These are phyloP conservation scores for Przewalskia tangutica DNA, from an alignment of 257 asterid species.

Conservation along the genomic window DNA sequence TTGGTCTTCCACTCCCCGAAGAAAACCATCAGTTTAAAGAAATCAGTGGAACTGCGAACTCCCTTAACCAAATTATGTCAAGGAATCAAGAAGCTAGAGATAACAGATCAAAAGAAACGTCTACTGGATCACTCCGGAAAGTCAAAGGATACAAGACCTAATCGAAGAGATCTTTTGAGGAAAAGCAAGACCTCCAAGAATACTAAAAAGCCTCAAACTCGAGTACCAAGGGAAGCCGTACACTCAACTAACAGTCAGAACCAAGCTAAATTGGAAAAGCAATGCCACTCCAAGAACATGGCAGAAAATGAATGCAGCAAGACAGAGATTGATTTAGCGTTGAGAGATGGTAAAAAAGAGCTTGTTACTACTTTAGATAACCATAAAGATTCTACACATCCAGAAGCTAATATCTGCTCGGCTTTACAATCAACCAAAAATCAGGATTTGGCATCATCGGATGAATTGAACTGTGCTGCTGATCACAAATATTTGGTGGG, in stretches of 20 bases:
- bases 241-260: conserved; percentile 10
- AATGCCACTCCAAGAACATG: background rate
- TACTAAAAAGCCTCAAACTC: conserved; percentile 10
- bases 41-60: conserved; percentile 42
- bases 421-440: background rate
- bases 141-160: conserved; percentile 17
- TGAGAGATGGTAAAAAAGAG: background rate
- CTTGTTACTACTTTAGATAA: too few relatives aligned
- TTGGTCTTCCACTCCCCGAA: conserved; percentile 64
- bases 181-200: conserved; percentile 13
- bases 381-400: conserved; percentile 10
- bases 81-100: conserved; percentile 63
- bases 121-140: conserved; percentile 24
- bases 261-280: conserved; percentile 9
- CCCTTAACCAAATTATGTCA: conserved; percentile 55
- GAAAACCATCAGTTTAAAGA: conserved; percentile 41
- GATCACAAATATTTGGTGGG: conserved; percentile 6
- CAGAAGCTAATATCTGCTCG: conserved; percentile 14
- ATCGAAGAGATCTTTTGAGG: conserved; percentile 15
- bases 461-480: background rate
- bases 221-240: conserved; percentile 6
- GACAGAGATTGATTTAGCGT: background rate
- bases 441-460: conserved; percentile 9
- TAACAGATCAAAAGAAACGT: conserved; percentile 50
- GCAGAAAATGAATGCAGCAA: conserved; percentile 2